Conservation (phyloP, 2,329 filamentous ascomycete genomes). For the Dissoconium aciculare region DNA sequence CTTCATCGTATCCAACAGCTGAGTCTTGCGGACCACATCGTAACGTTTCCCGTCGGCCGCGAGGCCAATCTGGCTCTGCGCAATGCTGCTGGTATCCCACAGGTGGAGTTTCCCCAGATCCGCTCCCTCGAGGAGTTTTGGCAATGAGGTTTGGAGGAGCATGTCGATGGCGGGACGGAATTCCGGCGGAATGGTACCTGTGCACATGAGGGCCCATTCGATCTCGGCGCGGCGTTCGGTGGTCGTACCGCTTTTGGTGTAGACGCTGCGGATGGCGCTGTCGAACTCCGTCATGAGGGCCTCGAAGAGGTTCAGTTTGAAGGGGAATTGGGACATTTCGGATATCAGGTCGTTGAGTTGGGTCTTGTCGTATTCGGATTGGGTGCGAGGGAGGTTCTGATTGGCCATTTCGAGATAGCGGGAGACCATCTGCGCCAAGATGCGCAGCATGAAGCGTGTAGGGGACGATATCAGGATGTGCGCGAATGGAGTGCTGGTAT, state of each 20-base stretch:
- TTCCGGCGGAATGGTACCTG: constrained; percentile 36
- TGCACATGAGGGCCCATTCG: constrained; percentile 40
- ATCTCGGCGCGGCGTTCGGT: constrained; percentile 32
- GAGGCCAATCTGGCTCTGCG: constrained; percentile 20
- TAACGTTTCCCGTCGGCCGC: constrained; percentile 34
- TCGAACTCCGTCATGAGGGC: constrained; percentile 43
- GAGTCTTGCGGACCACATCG: constrained; percentile 41
- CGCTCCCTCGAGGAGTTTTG: constrained; percentile 42
- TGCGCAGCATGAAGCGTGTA: constrained; percentile 56
- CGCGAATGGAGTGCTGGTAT: constrained; percentile 17
- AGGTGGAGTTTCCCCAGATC: constrained; percentile 58
- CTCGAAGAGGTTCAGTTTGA: constrained; percentile 33
- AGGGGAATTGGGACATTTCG: constrained; percentile 24
- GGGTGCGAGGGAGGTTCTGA: constrained; percentile 11
- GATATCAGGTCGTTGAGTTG: not conserved
- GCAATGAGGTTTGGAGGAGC: constrained; percentile 37
- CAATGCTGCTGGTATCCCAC: constrained; percentile 54
- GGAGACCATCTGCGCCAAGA: constrained; percentile 28
- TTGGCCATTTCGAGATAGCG: constrained; percentile 1
- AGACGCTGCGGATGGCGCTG: constrained; percentile 47
- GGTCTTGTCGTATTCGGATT: constrained; percentile 30
- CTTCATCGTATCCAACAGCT: constrained; percentile 22
- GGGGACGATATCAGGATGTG: constrained; percentile 56
- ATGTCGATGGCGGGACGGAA: constrained; percentile 34
- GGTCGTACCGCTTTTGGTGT: constrained; percentile 31